These are phyloP conservation scores for Xylariaceae sp. DNA, from an alignment of 2,329 filamentous ascomycete genomes.

Conservation along the genomic window DNA sequence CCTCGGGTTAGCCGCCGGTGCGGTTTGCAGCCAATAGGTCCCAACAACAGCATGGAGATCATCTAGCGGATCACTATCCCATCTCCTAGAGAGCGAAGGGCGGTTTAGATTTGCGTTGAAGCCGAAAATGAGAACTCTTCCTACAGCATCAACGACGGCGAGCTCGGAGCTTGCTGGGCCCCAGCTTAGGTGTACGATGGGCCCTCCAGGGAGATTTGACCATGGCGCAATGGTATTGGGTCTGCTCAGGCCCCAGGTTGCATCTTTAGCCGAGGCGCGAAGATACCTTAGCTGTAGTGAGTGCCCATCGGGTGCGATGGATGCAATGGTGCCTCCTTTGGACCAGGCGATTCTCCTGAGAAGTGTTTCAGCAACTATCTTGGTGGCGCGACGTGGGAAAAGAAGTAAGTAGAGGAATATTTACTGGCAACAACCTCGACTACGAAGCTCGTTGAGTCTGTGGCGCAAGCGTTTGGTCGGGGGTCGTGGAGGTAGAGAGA, in stretches of 20 bases:
- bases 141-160: conserved; percentile 78
- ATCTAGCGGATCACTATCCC: conserved; percentile 69
- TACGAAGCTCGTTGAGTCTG: conserved; percentile 75
- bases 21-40: conserved; percentile 78
- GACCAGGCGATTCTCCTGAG: conserved; percentile 83
- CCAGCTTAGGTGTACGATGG: conserved; percentile 82
- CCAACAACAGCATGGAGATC: conserved; percentile 80
- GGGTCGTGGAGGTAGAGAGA: conserved; percentile 55
- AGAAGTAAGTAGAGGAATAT: conserved; percentile 38
- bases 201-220: conserved; percentile 63
- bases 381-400: not conserved
- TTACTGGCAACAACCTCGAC: conserved; percentile 81
- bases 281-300: conserved; percentile 74
- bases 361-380: conserved; percentile 20
- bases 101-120: conserved; percentile 75
- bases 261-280: conserved; percentile 67
- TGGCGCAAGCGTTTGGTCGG: conserved; percentile 69
- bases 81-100: conserved; percentile 63
- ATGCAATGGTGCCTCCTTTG: conserved; percentile 81
- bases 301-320: conserved; percentile 72
- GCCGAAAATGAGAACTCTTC: conserved; percentile 74
- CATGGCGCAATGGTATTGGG: conserved; percentile 67
- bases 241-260: conserved; percentile 75
- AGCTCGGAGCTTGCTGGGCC: conserved; percentile 74
- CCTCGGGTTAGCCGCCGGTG: conserved; percentile 46